Conservation (phyloP, 176 grass and related monocot genomes). For the Triticum monococcum region DNA sequence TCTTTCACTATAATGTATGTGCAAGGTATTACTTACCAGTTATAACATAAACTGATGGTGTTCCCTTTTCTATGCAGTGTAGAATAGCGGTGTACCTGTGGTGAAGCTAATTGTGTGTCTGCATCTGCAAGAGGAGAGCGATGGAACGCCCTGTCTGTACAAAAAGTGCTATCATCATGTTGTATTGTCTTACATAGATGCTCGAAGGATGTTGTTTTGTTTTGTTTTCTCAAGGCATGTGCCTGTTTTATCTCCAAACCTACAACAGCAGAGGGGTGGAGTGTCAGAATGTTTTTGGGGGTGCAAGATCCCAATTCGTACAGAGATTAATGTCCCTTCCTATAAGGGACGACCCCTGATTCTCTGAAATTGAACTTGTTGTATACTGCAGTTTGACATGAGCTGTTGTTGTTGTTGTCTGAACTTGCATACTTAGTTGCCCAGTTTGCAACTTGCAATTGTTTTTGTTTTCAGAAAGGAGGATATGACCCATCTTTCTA, state of each 20-base stretch:
- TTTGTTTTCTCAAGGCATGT: neutral
- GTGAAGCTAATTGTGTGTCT: neutral
- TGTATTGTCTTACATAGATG: neutral
- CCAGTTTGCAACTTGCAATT: too few species aligned
- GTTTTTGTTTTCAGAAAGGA: too few species aligned
- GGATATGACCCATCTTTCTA: too few species aligned
- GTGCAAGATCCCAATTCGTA: too few species aligned
- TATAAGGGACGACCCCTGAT: neutral
- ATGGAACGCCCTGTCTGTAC: neutral
- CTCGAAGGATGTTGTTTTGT: conserved; percentile 10
- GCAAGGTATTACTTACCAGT: neutral
- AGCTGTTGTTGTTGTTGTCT: too few species aligned
- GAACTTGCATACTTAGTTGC: too few species aligned
- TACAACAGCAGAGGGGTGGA: neutral
- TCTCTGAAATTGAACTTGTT: neutral
- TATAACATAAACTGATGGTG: neutral
- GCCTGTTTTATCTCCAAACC: neutral
- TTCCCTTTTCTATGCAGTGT: conserved; percentile 16
- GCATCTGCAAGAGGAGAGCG: neutral
- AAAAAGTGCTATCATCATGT: neutral
- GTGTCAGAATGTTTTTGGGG: neutral
- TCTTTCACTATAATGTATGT: conserved; percentile 16
- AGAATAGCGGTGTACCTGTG: neutral
- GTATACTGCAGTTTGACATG: too few species aligned
- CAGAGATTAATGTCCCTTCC: too few species aligned